Percentiles rank a stretch among this genome's conserved stretches.
Conservation (phyloP, 441 rosid genomes). For the Erysimum cheiri region DNA sequence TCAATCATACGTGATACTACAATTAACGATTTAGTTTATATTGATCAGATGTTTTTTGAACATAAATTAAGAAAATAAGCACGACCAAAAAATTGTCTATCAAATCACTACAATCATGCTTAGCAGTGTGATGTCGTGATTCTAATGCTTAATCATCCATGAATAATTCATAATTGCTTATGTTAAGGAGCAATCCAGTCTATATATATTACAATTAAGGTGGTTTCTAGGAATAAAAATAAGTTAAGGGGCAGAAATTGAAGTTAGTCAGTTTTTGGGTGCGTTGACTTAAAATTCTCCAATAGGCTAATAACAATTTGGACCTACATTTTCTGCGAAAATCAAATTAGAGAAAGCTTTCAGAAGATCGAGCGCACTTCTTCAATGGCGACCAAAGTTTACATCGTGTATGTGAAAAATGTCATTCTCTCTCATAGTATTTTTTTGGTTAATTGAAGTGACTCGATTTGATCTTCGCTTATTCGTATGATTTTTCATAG, state of each 20-base stretch:
- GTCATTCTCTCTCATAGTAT: neutral
- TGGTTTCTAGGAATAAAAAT: neutral
- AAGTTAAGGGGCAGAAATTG: neutral
- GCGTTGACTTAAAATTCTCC: neutral
- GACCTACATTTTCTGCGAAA: slow-evolving; percentile 16
- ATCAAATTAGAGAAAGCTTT: slow-evolving; percentile 6
- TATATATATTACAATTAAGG: neutral
- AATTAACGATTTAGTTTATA: neutral
- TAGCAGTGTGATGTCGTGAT: neutral
- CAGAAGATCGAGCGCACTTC: neutral
- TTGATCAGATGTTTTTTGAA: neutral
- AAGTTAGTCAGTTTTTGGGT: neutral
- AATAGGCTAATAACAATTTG: neutral
- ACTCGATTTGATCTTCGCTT: neutral
- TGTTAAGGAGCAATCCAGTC: neutral
- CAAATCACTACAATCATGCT: neutral
- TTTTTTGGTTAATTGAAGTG: neutral
- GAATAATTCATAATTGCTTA: neutral
- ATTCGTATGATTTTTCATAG: neutral
- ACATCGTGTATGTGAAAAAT: slow-evolving; percentile 66
- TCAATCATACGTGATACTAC: slow-evolving; percentile 1
- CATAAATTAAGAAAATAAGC: neutral
- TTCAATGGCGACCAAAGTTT: slow-evolving; percentile 78
- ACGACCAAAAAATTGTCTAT: neutral
- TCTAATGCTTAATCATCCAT: neutral